Evolutionary conservation across 2,329 filamentous ascomycete genomes (phyloP), one percentile per base, ranked within the genome.

Genomic region (Exophiala mesophila): DNA sequence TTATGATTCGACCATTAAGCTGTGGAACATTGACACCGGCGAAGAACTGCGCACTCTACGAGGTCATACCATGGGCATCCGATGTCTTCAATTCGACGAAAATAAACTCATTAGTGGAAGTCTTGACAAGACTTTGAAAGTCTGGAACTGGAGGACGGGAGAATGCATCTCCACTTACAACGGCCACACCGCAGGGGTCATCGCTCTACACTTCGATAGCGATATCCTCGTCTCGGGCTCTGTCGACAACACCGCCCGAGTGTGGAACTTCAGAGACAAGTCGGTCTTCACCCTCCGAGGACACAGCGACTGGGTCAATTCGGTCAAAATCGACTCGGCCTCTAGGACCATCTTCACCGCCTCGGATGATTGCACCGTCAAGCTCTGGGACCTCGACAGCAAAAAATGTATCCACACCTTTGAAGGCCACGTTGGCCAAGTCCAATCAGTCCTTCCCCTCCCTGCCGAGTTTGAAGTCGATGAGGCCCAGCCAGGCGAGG

Each of bases 101-200:
- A 82, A 78, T 41, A 94, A 94, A 58, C 74, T 98, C 46, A 89
- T 96, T 60, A 94, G 85, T 43, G 92, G 89, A 38, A 88, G 86
- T 59, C 73, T 96, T 42, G 92, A 97, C 63, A 77, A 80, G 36
- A 94, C 83, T 3, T 77, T 98, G 57, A 89, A 86, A 61, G 80
- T 98, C 23, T 98, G 92, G 92, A 94, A 98, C 60, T 96, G 89
- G 88, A 79, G 85, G 49, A 96, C 88, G 0, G 92, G 92, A 34
- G 79, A 88, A 56, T 88, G 87, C 55, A 75, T 96, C 43, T 85
- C 83, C 36, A 94, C 84, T 0, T 81, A 94, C 41, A 75, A 77
- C 9, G 84, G 83, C 16, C 92, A 97, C 59, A 78, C 74, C 13
- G 82, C 82, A 24, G 89, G 89, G 9, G 85, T 98, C 18, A 83